Base-by-base conservation (phyloP, 176 grass and related monocot species). In the Musa acuminata region DNA sequence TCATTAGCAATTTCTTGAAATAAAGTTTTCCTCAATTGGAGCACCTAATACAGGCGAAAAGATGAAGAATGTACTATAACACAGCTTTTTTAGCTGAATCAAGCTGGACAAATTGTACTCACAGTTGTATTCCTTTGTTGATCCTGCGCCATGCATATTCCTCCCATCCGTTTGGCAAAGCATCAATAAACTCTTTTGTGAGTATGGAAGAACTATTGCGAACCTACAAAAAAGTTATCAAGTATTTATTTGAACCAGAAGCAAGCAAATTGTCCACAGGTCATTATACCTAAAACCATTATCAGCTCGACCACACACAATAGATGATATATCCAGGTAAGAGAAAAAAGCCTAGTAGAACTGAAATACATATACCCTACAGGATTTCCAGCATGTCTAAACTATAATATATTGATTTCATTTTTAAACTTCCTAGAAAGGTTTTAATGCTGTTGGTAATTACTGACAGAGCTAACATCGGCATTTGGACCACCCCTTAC, bases 91-190 rank as follows among this genome's bases (percentile, higher is more conserved):
- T 73, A 25, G 50, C 21, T 55, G 20, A 54, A 49, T 22, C 51
- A 55, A 54, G 4, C 7, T 24, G 10, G 11, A 27, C 51, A 55
- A 20, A 79, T 58, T 82, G 69, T 80, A 91, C 94, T 85, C 80
- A 98, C 94, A 93, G 85, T 83, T 87, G 76, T 23, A 73, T 79
- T 93, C 94, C 94, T 87, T 93, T 98, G 82, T 98, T 98, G 72
- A 98, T 93, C 70, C 94, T 89, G 70, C 57, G 86, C 94, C 94
- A 98, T 71, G 94, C 94, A 83, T 98, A 98, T 26, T 91, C 90
- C 79, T 91, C 84, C 94, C 94, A 98, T 55, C 94, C 94, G 91
- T 93, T 85, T 82, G 84, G 90, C 62, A 98, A 67, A 74, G 90
- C 80, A 87, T 98, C 94, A 76, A 98, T 93, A 49, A 91, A 98